Conservation (phyloP, 108 stramenopile species). For the Seminavis robusta region DNA sequence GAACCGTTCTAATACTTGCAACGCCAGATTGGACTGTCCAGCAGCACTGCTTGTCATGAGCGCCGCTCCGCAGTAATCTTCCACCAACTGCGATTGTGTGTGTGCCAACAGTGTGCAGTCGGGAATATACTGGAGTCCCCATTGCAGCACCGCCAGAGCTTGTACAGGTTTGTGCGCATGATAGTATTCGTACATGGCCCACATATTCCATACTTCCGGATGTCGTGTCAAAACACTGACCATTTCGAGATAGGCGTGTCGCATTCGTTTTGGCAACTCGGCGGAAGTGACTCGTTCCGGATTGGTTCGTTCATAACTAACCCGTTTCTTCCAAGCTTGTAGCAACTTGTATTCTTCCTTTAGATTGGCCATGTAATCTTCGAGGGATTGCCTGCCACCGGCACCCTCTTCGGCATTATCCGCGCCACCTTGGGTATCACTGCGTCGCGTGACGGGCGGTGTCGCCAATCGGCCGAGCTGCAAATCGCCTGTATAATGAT, state of each 20-base stretch:
- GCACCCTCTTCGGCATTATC: slow-evolving; percentile 13
- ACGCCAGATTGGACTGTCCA: slow-evolving; percentile 12
- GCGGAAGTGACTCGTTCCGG: slow-evolving; percentile 65
- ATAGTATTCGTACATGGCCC: slow-evolving; percentile 84
- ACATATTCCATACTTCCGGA: slow-evolving; percentile 87
- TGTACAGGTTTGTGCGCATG: slow-evolving; percentile 1
- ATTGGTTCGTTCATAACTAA: slow-evolving; percentile 84
- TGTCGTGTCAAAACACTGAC: slow-evolving; percentile 71
- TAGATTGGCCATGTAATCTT: slow-evolving; percentile 48
- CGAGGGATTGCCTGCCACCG: no score
- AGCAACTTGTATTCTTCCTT: slow-evolving; percentile 60
- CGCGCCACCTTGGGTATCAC: slow-evolving; percentile 26
- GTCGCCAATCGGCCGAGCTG: slow-evolving; percentile 56
- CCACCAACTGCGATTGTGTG: slow-evolving; percentile 68
- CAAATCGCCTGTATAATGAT: slow-evolving; percentile 37
- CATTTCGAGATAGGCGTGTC: slow-evolving; percentile 70
- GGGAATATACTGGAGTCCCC: slow-evolving; percentile 65
- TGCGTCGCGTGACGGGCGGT: no score
- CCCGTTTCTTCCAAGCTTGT: slow-evolving; percentile 67
- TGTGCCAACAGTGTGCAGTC: slow-evolving; percentile 69
- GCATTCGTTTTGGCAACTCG: slow-evolving; percentile 55
- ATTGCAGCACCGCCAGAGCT: slow-evolving; percentile 53
- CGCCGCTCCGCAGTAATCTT: no score
- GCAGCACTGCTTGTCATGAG: slow-evolving; percentile 9
- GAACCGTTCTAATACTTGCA: slow-evolving; percentile 63